These are phyloP conservation scores for Leishmania arabica DNA, from an alignment of 208 protist species.

Conservation along the genomic window DNA sequence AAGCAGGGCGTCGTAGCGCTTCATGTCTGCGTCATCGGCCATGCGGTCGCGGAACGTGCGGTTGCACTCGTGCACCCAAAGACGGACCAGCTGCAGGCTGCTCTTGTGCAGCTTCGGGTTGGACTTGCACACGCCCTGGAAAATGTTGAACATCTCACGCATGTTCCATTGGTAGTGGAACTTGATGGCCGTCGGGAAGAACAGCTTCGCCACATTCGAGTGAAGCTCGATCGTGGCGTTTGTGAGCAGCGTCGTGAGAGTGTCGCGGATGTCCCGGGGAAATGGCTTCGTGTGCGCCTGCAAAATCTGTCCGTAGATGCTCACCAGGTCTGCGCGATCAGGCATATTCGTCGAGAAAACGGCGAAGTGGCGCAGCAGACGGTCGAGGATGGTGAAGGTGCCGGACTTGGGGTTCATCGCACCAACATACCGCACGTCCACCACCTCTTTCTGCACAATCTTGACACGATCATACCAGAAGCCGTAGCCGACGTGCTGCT, in stretches of 20 bases:
- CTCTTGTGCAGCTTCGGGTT: constrained; percentile 88
- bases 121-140: constrained; percentile 94
- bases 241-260: constrained; percentile 86
- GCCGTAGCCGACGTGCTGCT: constrained; percentile 98
- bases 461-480: constrained; percentile 98
- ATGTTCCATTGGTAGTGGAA: constrained; percentile 99
- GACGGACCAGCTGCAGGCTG: constrained; percentile 81
- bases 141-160: constrained; percentile 97
- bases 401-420: constrained; percentile 99
- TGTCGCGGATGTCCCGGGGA: constrained; percentile 85
- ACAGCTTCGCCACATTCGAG: constrained; percentile 87
- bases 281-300: constrained; percentile 91
- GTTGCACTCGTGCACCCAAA: constrained; percentile 97
- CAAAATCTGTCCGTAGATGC: constrained; percentile 96
- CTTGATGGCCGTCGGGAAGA: constrained; percentile 98
- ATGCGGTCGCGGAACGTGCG: constrained; percentile 98
- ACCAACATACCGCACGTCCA: constrained; percentile 95
- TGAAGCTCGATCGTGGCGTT: constrained; percentile 94
- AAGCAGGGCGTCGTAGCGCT: constrained; percentile 89
- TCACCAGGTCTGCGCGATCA: constrained; percentile 84
- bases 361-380: constrained; percentile 96
- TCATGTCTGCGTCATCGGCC: constrained; percentile 90
- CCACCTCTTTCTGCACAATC: constrained; percentile 95
- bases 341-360: constrained; percentile 97
- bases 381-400: constrained; percentile 97